Percentiles rank a stretch among this genome's conserved stretches.
Evolutionary conservation across 176 grass and related monocot species (phyloP).

Genomic region (Aegilops longissima): DNA sequence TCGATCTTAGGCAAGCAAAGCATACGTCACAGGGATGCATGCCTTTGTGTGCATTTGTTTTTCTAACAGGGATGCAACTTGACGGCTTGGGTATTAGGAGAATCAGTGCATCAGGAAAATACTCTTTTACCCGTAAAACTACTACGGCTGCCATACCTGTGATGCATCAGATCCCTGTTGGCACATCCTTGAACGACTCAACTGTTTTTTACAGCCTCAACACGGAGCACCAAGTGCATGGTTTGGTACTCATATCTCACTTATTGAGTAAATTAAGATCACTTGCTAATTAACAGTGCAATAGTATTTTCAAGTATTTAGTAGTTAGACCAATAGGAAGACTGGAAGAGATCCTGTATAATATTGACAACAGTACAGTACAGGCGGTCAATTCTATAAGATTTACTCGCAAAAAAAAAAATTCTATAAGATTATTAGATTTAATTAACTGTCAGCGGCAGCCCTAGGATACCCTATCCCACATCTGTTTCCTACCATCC

Average conservation of each 20-base stretch:
- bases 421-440: background rate
- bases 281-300: background rate
- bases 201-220: background rate
- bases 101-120: constrained; percentile 3
- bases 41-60: too few relatives aligned
- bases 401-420: too few relatives aligned
- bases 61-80: too few relatives aligned
- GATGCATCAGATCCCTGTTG: background rate
- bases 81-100: constrained; percentile 20
- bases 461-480: constrained; percentile 29
- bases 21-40: too few relatives aligned
- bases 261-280: constrained; percentile 1
- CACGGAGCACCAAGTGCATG: constrained; percentile 28
- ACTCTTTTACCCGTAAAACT: background rate
- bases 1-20: too few relatives aligned
- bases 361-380: background rate
- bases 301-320: too few relatives aligned
- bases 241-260: constrained; percentile 28
- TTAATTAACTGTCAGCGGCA: constrained; percentile 22
- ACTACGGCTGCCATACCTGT: background rate
- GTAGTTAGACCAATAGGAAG: background rate
- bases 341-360: background rate
- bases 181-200: constrained; percentile 25
- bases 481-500: background rate
- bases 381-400: too few relatives aligned